Conservation (phyloP, 495 filamentous ascomycete genomes). For the Neurospora sp. region DNA sequence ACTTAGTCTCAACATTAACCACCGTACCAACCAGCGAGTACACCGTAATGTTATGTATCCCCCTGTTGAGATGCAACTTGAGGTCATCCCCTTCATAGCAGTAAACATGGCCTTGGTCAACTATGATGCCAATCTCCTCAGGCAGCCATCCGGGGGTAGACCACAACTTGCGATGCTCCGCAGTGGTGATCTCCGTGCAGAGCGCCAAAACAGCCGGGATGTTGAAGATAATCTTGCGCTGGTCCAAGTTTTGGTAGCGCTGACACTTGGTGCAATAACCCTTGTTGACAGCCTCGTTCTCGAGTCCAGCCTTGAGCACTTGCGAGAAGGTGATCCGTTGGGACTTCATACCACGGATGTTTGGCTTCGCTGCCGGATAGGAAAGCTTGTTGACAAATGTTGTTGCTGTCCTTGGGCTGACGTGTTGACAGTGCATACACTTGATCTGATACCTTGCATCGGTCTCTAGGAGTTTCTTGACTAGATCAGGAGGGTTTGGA, state of each 20-base stretch:
- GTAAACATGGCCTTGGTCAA: slow-evolving; percentile 72
- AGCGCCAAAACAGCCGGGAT: slow-evolving; percentile 77
- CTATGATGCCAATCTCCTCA: slow-evolving; percentile 78
- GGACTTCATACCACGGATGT: slow-evolving; percentile 38
- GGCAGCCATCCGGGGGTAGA: slow-evolving; percentile 81
- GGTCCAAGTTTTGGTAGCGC: slow-evolving; percentile 71
- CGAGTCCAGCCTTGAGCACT: slow-evolving; percentile 76
- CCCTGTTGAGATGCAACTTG: slow-evolving; percentile 53
- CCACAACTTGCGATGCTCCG: slow-evolving; percentile 73
- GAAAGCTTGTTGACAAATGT: slow-evolving; percentile 73
- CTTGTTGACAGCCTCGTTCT: slow-evolving; percentile 66
- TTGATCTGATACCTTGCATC: slow-evolving; percentile 48
- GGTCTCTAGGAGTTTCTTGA: slow-evolving; percentile 26
- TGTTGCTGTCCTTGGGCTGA: slow-evolving; percentile 56
- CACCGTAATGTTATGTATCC: slow-evolving; percentile 59
- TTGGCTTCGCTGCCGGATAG: slow-evolving; percentile 44
- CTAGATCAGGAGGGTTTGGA: slow-evolving; percentile 10
- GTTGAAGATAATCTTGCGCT: slow-evolving; percentile 65
- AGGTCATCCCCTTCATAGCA: slow-evolving; percentile 86
- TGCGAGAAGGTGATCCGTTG: slow-evolving; percentile 63
- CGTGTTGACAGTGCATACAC: slow-evolving; percentile 74
- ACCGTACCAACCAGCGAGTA: slow-evolving; percentile 92
- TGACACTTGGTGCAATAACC: slow-evolving; percentile 89
- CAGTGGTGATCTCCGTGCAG: slow-evolving; percentile 63
- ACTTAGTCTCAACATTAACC: slow-evolving; percentile 73